phyloP scores from a whole-genome alignment of 345 rosid species.

The Acer campestre region DNA sequence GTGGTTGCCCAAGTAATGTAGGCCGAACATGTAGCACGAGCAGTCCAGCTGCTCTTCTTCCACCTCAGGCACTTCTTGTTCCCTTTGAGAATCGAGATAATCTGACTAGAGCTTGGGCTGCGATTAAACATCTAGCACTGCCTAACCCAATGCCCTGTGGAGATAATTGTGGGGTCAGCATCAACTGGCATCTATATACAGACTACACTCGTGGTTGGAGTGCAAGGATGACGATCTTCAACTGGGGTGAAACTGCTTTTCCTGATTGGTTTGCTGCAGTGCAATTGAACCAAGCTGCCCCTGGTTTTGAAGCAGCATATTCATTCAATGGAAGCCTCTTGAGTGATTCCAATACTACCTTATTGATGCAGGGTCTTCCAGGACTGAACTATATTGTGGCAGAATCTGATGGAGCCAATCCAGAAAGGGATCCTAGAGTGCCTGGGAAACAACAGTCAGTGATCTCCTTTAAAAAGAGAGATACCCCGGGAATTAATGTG shows the following conservation, averaged over 20 bases:
- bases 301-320: slow-evolving; percentile 76
- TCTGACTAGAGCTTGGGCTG: slow-evolving; percentile 69
- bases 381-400: slow-evolving; percentile 85
- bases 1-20: slow-evolving; percentile 71
- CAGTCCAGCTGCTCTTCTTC: slow-evolving; percentile 76
- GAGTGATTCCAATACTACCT: slow-evolving; percentile 52
- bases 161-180: slow-evolving; percentile 91
- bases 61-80: slow-evolving; percentile 76
- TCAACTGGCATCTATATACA: slow-evolving; percentile 83
- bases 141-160: slow-evolving; percentile 87
- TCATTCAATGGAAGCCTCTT: slow-evolving; percentile 72
- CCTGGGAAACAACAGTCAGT: slow-evolving; percentile 97
- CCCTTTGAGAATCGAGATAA: slow-evolving; percentile 84
- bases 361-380: slow-evolving; percentile 75
- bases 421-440: slow-evolving; percentile 60
- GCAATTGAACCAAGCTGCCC: slow-evolving; percentile 61
- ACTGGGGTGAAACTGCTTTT: slow-evolving; percentile 76
- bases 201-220: slow-evolving; percentile 85
- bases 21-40: slow-evolving; percentile 65
- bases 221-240: slow-evolving; percentile 87
- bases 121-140: slow-evolving; percentile 49
- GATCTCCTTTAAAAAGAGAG: slow-evolving; percentile 78
- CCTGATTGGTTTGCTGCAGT: slow-evolving; percentile 91
- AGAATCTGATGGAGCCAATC: slow-evolving; percentile 62
- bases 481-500: slow-evolving; percentile 67